phyloP scores from a whole-genome alignment of 768 basidiomycete genomes.

The Pulveroboletus ravenelii region DNA sequence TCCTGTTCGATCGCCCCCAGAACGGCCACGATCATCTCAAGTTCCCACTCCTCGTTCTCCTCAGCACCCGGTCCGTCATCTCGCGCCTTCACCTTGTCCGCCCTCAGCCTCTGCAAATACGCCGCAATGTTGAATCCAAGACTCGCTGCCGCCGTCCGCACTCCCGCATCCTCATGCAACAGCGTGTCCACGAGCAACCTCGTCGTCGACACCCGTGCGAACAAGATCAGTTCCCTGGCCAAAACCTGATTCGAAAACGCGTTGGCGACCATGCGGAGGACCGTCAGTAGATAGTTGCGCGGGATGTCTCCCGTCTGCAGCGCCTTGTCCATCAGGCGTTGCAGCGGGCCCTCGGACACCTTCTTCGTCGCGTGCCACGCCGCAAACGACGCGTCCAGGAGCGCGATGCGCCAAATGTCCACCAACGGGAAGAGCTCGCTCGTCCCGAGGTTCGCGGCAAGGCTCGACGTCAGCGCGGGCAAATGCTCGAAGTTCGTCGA shows the following conservation, averaged over 20 bases:
- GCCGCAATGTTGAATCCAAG: too few relatives aligned
- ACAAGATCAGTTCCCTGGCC: conserved; percentile 37
- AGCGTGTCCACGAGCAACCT: conserved; percentile 60
- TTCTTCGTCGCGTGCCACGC: conserved; percentile 41
- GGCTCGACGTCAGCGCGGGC: conserved; percentile 41
- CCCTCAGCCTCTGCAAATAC: too few relatives aligned
- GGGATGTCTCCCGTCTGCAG: conserved; percentile 26
- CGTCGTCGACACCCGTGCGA: conserved; percentile 38
- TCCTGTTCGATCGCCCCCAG: conserved; percentile 74
- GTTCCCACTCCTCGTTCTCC: conserved; percentile 78
- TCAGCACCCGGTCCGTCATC: too few relatives aligned
- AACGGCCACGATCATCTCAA: conserved; percentile 80
- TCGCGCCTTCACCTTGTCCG: too few relatives aligned
- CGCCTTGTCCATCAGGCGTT: conserved; percentile 44
- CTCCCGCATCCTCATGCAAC: conserved; percentile 59
- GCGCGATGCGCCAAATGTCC: conserved; percentile 77
- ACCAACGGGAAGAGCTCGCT: conserved; percentile 72
- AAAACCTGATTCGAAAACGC: conserved; percentile 46
- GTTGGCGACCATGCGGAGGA: conserved; percentile 67
- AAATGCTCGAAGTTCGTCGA: conserved; percentile 43
- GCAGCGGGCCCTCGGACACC: conserved; percentile 39
- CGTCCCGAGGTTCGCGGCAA: conserved; percentile 44
- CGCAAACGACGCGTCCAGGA: conserved; percentile 59
- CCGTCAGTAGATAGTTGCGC: conserved; percentile 60
- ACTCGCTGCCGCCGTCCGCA: conserved; percentile 78